Evolutionary conservation across 257 asterid genomes (phyloP).

Genomic region (Ilex aquifolium): DNA sequence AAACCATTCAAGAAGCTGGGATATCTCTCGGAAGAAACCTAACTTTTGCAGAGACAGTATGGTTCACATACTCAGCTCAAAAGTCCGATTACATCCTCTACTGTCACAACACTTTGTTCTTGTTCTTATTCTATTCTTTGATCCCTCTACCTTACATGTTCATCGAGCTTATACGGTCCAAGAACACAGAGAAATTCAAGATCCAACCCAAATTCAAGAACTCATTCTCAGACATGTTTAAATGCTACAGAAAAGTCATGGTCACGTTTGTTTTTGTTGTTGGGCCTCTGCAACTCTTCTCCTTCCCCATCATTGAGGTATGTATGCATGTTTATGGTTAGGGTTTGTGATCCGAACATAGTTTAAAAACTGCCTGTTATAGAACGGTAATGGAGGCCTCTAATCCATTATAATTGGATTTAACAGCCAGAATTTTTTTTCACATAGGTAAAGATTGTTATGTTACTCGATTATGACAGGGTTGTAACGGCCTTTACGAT

Average conservation of each 20-base stretch:
- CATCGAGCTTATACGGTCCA: slow-evolving; percentile 37
- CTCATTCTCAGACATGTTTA: slow-evolving; percentile 41
- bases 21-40: slow-evolving; percentile 51
- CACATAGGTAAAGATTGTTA: too few relatives aligned
- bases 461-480: too few relatives aligned
- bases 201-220: slow-evolving; percentile 52
- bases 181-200: slow-evolving; percentile 41
- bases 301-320: slow-evolving; percentile 62
- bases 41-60: slow-evolving; percentile 44
- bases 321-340: not conserved
- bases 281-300: slow-evolving; percentile 55
- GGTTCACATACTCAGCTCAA: slow-evolving; percentile 54
- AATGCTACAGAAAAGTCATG: slow-evolving; percentile 50
- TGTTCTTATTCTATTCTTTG: slow-evolving; percentile 50
- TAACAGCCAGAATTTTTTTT: too few relatives aligned
- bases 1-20: slow-evolving; percentile 46
- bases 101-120: slow-evolving; percentile 15
- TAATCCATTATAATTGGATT: too few relatives aligned
- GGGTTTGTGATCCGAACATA: not conserved
- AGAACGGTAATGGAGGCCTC: too few relatives aligned
- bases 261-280: slow-evolving; percentile 41
- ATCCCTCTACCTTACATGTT: slow-evolving; percentile 50
- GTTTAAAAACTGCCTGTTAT: not conserved
- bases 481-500: too few relatives aligned
- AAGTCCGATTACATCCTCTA: slow-evolving; percentile 7